Evolutionary conservation across 164 flowering plant genomes (phyloP).

Genomic region (Platanus orientalis): DNA sequence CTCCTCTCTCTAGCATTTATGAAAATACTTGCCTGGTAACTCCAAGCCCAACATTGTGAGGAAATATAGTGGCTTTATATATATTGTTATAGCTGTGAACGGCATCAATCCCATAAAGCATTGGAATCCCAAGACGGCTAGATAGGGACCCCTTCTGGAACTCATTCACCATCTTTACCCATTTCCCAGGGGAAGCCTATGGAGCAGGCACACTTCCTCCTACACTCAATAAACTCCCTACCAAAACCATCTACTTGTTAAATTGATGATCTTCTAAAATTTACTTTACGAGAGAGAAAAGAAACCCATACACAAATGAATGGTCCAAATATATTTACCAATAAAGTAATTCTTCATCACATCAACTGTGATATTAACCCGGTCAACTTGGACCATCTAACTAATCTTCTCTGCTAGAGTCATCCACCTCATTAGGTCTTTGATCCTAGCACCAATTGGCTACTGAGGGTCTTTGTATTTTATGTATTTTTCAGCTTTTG

Average conservation of each 20-base stretch:
- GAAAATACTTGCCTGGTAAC: constrained; percentile 13
- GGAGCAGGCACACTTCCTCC: constrained; percentile 16
- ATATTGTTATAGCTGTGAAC: constrained; percentile 16
- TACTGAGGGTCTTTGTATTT: constrained; percentile 44
- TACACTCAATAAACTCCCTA: constrained; percentile 16
- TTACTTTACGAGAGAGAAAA: background rate
- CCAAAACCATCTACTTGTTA: background rate
- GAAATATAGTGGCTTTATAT: constrained; percentile 14
- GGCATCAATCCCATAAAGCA: constrained; percentile 16
- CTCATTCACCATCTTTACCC: constrained; percentile 16
- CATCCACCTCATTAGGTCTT: constrained; percentile 36
- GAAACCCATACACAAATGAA: too few relatives aligned
- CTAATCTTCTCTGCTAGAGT: constrained; percentile 54
- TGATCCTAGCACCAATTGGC: constrained; percentile 24
- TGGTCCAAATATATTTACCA: constrained; percentile 20
- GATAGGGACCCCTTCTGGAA: constrained; percentile 12
- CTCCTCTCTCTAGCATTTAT: too few relatives aligned
- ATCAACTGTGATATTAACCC: constrained; percentile 32
- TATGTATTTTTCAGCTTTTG: constrained; percentile 21
- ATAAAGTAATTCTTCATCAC: constrained; percentile 37
- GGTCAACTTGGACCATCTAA: constrained; percentile 51
- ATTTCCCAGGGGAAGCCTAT: constrained; percentile 6
- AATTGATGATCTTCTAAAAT: background rate
- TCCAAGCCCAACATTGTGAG: constrained; percentile 22
- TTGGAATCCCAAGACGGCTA: constrained; percentile 14